These are phyloP conservation scores for Yarrowia sp. DNA, from an alignment of 805 yeast species.

Conservation along the genomic window DNA sequence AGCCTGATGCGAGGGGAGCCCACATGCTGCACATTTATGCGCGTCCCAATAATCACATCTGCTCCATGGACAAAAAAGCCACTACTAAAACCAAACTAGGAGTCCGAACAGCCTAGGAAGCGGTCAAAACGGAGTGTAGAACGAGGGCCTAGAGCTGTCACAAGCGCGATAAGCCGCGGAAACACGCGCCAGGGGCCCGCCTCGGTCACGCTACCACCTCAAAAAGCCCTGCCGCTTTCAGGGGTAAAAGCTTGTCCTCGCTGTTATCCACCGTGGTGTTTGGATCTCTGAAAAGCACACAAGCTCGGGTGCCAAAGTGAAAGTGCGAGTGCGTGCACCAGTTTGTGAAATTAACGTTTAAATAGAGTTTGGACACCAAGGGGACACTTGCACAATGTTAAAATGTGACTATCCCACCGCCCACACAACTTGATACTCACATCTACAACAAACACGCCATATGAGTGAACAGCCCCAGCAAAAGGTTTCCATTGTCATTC, in stretches of 20 bases:
- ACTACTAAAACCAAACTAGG: slow-evolving; percentile 1
- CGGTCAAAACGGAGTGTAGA: too few relatives aligned
- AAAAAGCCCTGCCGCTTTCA: slow-evolving; percentile 7
- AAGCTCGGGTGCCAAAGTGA: slow-evolving; percentile 14
- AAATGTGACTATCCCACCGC: slow-evolving; percentile 22
- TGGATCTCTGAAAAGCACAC: not conserved
- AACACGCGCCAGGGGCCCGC: not conserved
- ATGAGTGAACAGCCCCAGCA: slow-evolving; percentile 27
- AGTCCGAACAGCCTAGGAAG: too few relatives aligned
- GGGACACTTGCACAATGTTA: slow-evolving; percentile 17
- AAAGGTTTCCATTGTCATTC: slow-evolving; percentile 36
- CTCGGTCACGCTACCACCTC: not conserved
- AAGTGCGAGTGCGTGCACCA: not conserved
- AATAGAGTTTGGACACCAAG: slow-evolving; percentile 16
- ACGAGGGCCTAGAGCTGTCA: not conserved
- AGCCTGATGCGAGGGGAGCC: slow-evolving; percentile 13
- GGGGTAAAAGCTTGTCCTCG: slow-evolving; percentile 15
- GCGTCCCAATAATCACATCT: slow-evolving; percentile 8
- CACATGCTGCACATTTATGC: slow-evolving; percentile 20
- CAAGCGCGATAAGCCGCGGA: not conserved
- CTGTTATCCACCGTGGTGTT: not conserved
- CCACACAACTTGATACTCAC: slow-evolving; percentile 10
- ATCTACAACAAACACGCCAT: not conserved
- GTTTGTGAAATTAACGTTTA: not conserved
- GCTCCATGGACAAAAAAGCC: slow-evolving; percentile 13